phyloP scores from a whole-genome alignment of 352 stramenopile genomes.

The Phytophthora nicotianae region DNA sequence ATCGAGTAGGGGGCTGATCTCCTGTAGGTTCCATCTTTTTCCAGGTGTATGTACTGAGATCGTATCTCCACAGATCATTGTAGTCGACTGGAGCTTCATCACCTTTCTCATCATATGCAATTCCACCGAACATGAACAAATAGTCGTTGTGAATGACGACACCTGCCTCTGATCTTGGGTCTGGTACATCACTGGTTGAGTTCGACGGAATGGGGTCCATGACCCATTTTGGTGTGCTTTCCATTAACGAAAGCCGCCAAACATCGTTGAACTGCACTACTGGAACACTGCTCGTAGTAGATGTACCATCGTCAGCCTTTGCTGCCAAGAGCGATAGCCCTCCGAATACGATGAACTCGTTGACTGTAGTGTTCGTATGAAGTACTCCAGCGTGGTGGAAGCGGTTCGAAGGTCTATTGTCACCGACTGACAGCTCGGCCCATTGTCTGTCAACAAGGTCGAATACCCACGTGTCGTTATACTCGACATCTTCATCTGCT shows the following conservation, averaged over 20 bases:
- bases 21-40: constrained; percentile 34
- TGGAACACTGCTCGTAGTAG: constrained; percentile 18
- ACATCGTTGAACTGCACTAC: constrained; percentile 62
- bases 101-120: constrained; percentile 60
- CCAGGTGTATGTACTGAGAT: constrained; percentile 52
- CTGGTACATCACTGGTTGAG: constrained; percentile 23
- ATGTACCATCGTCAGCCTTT: constrained; percentile 1
- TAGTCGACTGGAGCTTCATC: constrained; percentile 45
- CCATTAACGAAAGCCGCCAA: constrained; percentile 47
- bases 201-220: constrained; percentile 32
- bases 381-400: constrained; percentile 52
- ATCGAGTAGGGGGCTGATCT: constrained; percentile 46
- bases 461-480: constrained; percentile 78
- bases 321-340: constrained; percentile 45
- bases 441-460: constrained; percentile 44
- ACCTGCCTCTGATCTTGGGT: constrained; percentile 54
- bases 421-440: constrained; percentile 30
- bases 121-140: constrained; percentile 74
- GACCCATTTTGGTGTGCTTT: constrained; percentile 36
- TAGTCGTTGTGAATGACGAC: constrained; percentile 51
- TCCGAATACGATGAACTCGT: constrained; percentile 61
- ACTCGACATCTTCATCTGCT: constrained; percentile 56
- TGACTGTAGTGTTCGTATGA: constrained; percentile 45
- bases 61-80: constrained; percentile 71
- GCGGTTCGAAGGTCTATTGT: constrained; percentile 36